A percentile compares a stretch with the other conserved stretches of the same genome.
phyloP scores from a whole-genome alignment of 371 early-diverging fungal species.

The Apophysomyces sp. region DNA sequence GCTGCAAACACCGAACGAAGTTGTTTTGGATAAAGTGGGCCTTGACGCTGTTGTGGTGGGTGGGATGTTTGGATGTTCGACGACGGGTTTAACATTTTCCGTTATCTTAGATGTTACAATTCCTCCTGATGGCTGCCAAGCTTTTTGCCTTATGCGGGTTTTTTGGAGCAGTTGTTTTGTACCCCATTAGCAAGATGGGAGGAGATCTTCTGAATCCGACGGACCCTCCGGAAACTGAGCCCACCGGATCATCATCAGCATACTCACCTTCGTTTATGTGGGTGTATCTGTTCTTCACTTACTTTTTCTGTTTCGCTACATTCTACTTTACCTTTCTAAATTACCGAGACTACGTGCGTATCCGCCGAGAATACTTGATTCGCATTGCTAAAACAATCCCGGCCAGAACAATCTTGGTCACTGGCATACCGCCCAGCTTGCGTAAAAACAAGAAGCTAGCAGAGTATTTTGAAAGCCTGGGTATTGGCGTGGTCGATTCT shows the following conservation, averaged over 20 bases:
- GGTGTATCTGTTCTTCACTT: conserved; percentile 63
- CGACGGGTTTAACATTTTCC: neutral
- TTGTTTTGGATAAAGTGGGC: conserved; percentile 62
- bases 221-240: conserved; percentile 18
- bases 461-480: conserved; percentile 58
- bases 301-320: conserved; percentile 60
- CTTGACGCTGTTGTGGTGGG: conserved; percentile 66
- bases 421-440: conserved; percentile 55
- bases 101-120: conserved; percentile 45
- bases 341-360: conserved; percentile 56
- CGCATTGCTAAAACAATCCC: conserved; percentile 50
- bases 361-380: conserved; percentile 54
- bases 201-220: conserved; percentile 38
- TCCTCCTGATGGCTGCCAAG: conserved; percentile 50
- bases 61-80: neutral
- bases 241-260: neutral
- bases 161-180: conserved; percentile 46
- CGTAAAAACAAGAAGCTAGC: conserved; percentile 53
- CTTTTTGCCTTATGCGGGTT: conserved; percentile 50
- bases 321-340: conserved; percentile 61
- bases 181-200: conserved; percentile 49
- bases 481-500: conserved; percentile 58
- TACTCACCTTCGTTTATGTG: conserved; percentile 43
- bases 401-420: conserved; percentile 60
- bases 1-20: conserved; percentile 51